Conservation (phyloP, 176 grass and related monocot species). For the Oryza meridionalis region DNA sequence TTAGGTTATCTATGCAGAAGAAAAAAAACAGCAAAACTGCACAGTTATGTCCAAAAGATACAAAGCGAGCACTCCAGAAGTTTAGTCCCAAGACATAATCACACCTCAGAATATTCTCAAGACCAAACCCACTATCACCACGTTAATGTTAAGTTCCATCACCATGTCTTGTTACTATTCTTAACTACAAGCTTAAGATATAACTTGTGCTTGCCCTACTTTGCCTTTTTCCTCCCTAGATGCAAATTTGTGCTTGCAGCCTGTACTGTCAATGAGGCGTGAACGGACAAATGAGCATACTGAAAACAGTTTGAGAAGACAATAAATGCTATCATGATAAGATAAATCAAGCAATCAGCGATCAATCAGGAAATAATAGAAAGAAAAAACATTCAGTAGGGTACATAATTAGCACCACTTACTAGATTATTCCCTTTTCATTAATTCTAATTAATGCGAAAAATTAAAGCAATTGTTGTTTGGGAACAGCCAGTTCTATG, state of each 20-base stretch:
- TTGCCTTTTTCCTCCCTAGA: background rate
- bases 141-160: constrained; percentile 29
- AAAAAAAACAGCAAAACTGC: constrained; percentile 12
- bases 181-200: constrained; percentile 35
- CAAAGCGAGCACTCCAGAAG: constrained; percentile 38
- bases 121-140: constrained; percentile 42
- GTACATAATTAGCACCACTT: constrained; percentile 1
- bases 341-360: background rate
- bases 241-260: constrained; percentile 26
- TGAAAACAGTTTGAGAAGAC: constrained; percentile 29
- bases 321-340: constrained; percentile 11
- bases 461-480: background rate
- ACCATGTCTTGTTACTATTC: constrained; percentile 26
- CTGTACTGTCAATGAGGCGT: background rate
- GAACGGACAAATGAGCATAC: background rate
- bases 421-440: background rate
- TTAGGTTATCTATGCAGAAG: constrained; percentile 10
- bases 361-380: background rate
- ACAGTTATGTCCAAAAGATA: constrained; percentile 10
- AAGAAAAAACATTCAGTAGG: background rate
- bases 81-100: constrained; percentile 44
- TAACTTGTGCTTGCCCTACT: constrained; percentile 27
- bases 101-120: constrained; percentile 47
- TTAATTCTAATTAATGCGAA: background rate
- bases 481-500: background rate